Base-by-base conservation (phyloP, 495 filamentous ascomycete genomes). In the Schizothecium vesticola region DNA sequence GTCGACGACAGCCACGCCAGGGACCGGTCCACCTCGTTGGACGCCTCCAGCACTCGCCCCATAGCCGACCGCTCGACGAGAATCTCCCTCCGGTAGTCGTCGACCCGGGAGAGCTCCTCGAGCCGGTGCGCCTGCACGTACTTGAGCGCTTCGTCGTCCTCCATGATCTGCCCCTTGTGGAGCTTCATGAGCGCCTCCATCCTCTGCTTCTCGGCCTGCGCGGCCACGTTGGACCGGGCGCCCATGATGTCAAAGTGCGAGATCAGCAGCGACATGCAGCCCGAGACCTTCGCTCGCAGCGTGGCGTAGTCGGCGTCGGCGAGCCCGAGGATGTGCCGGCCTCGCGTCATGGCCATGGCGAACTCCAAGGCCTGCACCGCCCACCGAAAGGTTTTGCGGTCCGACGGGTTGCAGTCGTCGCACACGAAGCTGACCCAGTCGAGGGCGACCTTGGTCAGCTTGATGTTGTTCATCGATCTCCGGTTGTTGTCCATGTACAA, bases 191-290 rank as follows among this genome's bases (percentile, higher is more conserved):
- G 82, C 24, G 87, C 82, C 73, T 97, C 93, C 74, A 92, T 85
- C 58, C 92, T 86, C 61, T 82, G 79, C 61, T 75, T 76, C 80
- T 98, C 95, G 11, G 92, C 89, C 76, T 97, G 92, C 19, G 95
- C 95, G 2, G 95, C 95, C 61, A 97, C 85, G 13, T 88, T 97
- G 24, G 92, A 96, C 72, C 94, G 86, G 61, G 95, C 95, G 59
- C 96, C 95, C 91, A 99, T 96, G 75, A 99, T 97, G 80, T 99
- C 95, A 72, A 99, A 98, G 76, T 99, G 95, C 8, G 93, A 97
- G 69, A 99, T 97, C 26, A 99, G 86, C 31, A 99, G 86, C 13
- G 93, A 93, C 96, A 99, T 99, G 75, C 95, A 99, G 2, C 94
- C 95, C 43, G 93, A 92, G 21, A 98, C 95, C 78, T 97, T 98